Base-by-base conservation (phyloP, 352 stramenopile species). In the Phytophthora sp. region DNA sequence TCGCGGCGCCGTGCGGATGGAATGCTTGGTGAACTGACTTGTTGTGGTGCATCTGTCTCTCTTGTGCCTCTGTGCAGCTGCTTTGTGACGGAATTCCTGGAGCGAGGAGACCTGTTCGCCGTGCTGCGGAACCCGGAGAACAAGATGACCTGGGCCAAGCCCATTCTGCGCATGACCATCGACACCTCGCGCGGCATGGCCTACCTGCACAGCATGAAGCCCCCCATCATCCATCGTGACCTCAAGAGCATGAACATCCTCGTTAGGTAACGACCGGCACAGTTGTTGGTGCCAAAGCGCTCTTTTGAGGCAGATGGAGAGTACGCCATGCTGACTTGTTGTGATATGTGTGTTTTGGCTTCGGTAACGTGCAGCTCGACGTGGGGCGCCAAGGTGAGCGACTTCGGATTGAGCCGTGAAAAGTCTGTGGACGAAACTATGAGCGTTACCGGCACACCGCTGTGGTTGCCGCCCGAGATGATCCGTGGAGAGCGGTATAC, bases 151-250 rank as follows among this genome's bases (percentile, higher is more conserved):
- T 96, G 88, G 88, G 82, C 83, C 12, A 88, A 96, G 21, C 88
- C 88, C 18, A 82, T 98, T 37, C 62, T 95, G 48, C 77, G 86
- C 55, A 93, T 96, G 83, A 91, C 89, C 46, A 95, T 96, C 39
- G 89, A 97, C 63, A 94, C 89, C 24, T 97, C 95, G 23, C 88
- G 93, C 50, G 97, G 95, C 50, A 99, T 99, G 79, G 87, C 96
- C 59, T 99, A 99, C 74, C 77, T 99, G 49, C 98, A 99, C 84
- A 96, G 86, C 41, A 97, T 98, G 81, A 94, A 99, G 65, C 96
- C 96, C 18, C 94, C 95, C 9, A 98, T 99, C 72, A 99, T 99
- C 67, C 98, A 99, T 82, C 94, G 97, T 18, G 97, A 99, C 79
- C 82, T 99, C 52, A 99, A 99, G 74, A 93, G 79, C 54, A 94